Base-by-base conservation (phyloP, 2,329 filamentous ascomycete genomes). In the Xylaria arbuscula region DNA sequence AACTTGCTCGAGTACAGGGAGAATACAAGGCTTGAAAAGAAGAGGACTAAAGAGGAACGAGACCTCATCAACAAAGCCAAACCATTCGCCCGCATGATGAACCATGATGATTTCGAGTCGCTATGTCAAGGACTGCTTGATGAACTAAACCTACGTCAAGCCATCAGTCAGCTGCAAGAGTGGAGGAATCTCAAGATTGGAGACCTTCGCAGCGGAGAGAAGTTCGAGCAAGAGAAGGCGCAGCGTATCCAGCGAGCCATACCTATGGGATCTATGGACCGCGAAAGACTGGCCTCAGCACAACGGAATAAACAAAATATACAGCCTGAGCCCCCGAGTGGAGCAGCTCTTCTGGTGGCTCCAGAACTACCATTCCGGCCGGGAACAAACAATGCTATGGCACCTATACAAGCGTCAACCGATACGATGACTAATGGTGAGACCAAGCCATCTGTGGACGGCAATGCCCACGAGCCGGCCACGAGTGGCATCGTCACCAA, bases 21-120 rank as follows among this genome's bases (percentile, higher is more conserved):
- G 80, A 97, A 97, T 78, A 91, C 88, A 32, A 92, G 93, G 59
- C 80, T 91, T 4, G 96, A 99, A 77, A 99, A 98, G 87, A 97
- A 94, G 82, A 89, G 94, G 40, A 97, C 93, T 0, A 98, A 98
- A 78, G 96, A 99, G 78, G 96, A 99, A 80, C 89, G 92, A 62
- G 96, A 98, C 62, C 82, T 98, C 15, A 81, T 97, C 17, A 95
- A 95, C 81, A 97, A 97, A 78, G 92, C 94, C 5, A 99, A 99
- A 76, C 96, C 96, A 0, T 98, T 98, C 76, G 95, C 94, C 2
- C 89, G 95, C 50, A 97, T 98, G 88, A 98, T 98, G 95, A 97
- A 95, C 75, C 91, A 92, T 74, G 86, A 91, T 55, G 96, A 99
- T 79, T 98, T 97, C 76, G 92, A 97, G 71, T 88, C 90, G 11